Percentiles rank a stretch among this genome's conserved stretches.
These are phyloP conservation scores for Eutrema heterophyllum DNA, from an alignment of 345 rosid species.

Conservation along the genomic window DNA sequence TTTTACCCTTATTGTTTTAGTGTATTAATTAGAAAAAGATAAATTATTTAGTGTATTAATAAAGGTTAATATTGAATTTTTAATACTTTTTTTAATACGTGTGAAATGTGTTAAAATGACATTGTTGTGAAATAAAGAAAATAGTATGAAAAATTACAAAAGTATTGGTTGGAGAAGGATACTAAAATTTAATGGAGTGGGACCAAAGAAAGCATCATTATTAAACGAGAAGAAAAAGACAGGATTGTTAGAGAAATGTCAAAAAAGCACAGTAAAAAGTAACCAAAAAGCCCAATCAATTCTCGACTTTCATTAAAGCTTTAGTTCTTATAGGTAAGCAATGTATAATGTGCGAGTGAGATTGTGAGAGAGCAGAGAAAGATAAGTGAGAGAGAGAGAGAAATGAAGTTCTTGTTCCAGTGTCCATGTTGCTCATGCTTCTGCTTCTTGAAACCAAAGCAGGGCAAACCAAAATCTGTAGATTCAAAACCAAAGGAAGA, in stretches of 20 bases:
- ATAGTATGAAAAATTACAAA: not conserved
- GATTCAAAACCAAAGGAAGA: conserved; percentile 46
- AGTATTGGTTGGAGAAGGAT: conserved; percentile 6
- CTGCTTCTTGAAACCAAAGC: conserved; percentile 79
- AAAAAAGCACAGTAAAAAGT: conserved; percentile 21
- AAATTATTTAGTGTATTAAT: too few relatives aligned
- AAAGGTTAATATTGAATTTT: too few relatives aligned
- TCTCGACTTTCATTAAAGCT: conserved; percentile 29
- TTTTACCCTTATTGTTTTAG: too few relatives aligned
- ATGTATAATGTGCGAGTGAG: conserved; percentile 16
- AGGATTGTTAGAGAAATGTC: conserved; percentile 22
- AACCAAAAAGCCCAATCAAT: conserved; percentile 11
- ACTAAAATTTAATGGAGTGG: conserved; percentile 25
- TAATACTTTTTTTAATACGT: too few relatives aligned
- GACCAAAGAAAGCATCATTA: conserved; percentile 31
- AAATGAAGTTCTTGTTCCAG: conserved; percentile 87
- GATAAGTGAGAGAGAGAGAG: conserved; percentile 11
- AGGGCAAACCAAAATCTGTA: conserved; percentile 37
- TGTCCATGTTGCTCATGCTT: conserved; percentile 86
- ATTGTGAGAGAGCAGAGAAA: conserved; percentile 4
- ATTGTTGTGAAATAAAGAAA: too few relatives aligned
- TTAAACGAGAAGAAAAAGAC: conserved; percentile 31
- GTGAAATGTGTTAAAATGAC: too few relatives aligned
- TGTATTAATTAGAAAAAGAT: too few relatives aligned
- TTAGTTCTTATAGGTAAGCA: conserved; percentile 2